Conservation (phyloP, 1,284 basidiomycete genomes). For the Vanrija pseudolonga region DNA sequence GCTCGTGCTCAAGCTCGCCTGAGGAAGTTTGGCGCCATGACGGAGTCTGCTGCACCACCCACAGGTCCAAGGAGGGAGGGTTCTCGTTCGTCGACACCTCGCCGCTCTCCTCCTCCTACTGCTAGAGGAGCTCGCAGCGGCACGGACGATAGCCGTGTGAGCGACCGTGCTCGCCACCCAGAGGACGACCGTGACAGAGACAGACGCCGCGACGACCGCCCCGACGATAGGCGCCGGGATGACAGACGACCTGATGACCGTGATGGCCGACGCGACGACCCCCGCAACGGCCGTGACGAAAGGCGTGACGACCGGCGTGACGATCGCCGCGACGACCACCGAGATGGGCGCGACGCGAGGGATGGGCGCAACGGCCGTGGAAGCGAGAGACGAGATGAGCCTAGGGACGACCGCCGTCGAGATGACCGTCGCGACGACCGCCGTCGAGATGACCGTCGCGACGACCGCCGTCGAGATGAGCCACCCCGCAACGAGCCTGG, state of each 20-base stretch:
- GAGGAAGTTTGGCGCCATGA: conserved; percentile 29
- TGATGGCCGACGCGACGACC: not conserved
- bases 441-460: not conserved
- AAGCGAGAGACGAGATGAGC: conserved; percentile 1
- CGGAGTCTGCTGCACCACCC: conserved; percentile 12
- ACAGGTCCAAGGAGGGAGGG: not conserved
- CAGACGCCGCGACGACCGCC: not conserved
- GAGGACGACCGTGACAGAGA: conserved; percentile 13
- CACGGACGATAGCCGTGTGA: conserved; percentile 39
- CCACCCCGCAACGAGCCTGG: too few species aligned
- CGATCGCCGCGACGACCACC: not conserved
- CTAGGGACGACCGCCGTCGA: not conserved
- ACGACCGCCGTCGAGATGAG: not conserved
- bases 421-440: not conserved
- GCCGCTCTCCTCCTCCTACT: conserved; percentile 3
- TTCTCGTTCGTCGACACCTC: conserved; percentile 2
- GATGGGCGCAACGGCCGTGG: not conserved
- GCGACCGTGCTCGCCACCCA: conserved; percentile 23
- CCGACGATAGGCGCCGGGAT: not conserved
- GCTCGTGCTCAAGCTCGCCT: conserved; percentile 35
- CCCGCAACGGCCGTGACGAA: conserved; percentile 3
- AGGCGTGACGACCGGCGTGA: conserved; percentile 2
- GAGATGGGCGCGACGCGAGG: not conserved
- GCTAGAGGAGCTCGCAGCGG: conserved; percentile 23
- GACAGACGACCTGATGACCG: not conserved